Conservation (phyloP, 2,329 filamentous ascomycete genomes). For the Tolypocladium guangdongense region DNA sequence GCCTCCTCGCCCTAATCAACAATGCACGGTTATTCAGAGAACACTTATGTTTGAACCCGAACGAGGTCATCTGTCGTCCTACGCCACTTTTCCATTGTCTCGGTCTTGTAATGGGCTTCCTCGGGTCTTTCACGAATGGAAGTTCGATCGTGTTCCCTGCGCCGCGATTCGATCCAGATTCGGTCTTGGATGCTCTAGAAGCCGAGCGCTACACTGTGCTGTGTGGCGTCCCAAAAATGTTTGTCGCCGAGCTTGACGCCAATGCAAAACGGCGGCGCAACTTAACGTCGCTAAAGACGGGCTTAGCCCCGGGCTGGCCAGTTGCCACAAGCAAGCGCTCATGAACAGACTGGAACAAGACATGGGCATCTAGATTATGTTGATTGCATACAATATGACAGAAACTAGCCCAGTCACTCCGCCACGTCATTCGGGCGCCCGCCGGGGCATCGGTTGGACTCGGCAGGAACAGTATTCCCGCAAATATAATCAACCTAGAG, state of each 20-base stretch:
- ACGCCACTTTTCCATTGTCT: constrained; percentile 83
- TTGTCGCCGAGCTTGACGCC: constrained; percentile 53
- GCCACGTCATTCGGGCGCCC: constrained; percentile 67
- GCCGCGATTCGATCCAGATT: constrained; percentile 59
- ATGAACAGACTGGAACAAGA: too few relatives aligned
- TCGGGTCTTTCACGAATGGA: constrained; percentile 63
- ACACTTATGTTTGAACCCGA: constrained; percentile 57
- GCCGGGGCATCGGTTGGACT: constrained; percentile 54
- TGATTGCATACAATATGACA: constrained; percentile 54
- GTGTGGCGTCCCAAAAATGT: constrained; percentile 78
- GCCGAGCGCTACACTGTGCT: constrained; percentile 62
- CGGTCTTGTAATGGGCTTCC: constrained; percentile 64
- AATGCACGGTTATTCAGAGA: constrained; percentile 63
- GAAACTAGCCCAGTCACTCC: constrained; percentile 74
- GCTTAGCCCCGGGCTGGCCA: constrained; percentile 59
- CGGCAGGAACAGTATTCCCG: constrained; percentile 70
- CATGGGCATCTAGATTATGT: too few relatives aligned
- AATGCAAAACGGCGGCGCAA: constrained; percentile 28
- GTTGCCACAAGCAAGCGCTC: too few relatives aligned
- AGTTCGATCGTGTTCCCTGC: constrained; percentile 66
- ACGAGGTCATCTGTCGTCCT: constrained; percentile 67
- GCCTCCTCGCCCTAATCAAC: too few relatives aligned
- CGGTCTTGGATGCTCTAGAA: constrained; percentile 55
- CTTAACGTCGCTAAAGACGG: constrained; percentile 53
- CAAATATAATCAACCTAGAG: constrained; percentile 64